A percentile compares a stretch with the other conserved stretches of the same genome.
These are phyloP conservation scores for Melaleuca alternifolia DNA, from an alignment of 345 rosid genomes.

Conservation along the genomic window DNA sequence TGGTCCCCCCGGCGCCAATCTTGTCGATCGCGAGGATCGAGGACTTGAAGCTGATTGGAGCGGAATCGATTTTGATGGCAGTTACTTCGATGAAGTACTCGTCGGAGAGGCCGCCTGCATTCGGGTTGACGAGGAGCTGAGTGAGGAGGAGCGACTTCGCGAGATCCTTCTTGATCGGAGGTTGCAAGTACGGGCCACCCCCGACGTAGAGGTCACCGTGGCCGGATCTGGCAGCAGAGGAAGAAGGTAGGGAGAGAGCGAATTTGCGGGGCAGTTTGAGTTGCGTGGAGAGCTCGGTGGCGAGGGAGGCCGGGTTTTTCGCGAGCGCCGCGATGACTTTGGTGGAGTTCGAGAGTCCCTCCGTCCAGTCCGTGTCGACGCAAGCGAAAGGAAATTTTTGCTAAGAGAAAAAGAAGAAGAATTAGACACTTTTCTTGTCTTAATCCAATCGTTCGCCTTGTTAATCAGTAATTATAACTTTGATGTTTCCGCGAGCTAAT, in stretches of 20 bases:
- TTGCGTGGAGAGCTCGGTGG: conserved; percentile 3
- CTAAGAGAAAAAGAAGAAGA: too few relatives aligned
- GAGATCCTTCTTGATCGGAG: conserved; percentile 12
- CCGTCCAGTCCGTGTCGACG: not conserved
- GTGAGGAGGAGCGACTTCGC: conserved; percentile 14
- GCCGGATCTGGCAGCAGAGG: not conserved
- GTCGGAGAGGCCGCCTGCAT: conserved; percentile 10
- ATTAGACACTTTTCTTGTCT: too few relatives aligned
- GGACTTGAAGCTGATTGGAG: conserved; percentile 3
- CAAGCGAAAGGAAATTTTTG: not conserved
- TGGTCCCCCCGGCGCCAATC: conserved; percentile 34
- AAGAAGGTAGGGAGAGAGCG: conserved; percentile 14
- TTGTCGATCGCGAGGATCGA: conserved; percentile 10
- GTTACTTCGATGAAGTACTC: conserved; percentile 22
- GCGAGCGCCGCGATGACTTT: conserved; percentile 12
- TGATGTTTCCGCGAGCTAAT: too few relatives aligned
- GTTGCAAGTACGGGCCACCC: conserved; percentile 11
- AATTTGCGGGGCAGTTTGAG: conserved; percentile 11
- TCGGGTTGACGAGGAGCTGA: conserved; percentile 20
- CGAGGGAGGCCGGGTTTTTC: not conserved
- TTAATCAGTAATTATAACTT: too few relatives aligned
- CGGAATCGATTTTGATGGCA: conserved; percentile 11
- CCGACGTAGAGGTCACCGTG: conserved; percentile 17
- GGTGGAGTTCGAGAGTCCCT: conserved; percentile 8
- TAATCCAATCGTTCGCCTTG: too few relatives aligned